A percentile compares a stretch with the other conserved stretches of the same genome.
Conservation (phyloP, 2,329 filamentous ascomycete genomes). For the Beauveria bassiana region DNA sequence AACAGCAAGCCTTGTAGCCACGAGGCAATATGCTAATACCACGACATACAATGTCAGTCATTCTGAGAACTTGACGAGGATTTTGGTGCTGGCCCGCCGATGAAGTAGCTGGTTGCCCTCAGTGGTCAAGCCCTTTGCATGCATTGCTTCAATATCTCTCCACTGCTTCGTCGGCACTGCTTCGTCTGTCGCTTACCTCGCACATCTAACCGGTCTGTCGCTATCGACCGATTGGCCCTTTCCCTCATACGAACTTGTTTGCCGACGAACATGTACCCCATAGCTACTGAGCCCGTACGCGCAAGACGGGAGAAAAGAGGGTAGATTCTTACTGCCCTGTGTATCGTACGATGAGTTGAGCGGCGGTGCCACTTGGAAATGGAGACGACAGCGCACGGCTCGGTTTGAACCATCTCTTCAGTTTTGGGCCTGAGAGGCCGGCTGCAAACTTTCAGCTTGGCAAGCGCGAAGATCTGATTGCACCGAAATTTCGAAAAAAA, state of each 20-base stretch:
- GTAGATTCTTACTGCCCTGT: background rate
- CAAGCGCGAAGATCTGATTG: background rate
- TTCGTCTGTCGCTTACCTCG: background rate
- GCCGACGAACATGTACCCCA: background rate
- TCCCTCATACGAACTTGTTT: background rate
- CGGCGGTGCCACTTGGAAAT: background rate
- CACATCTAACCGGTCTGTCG: background rate
- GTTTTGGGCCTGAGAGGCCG: background rate
- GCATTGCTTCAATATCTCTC: background rate
- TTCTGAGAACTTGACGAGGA: background rate
- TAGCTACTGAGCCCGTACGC: background rate
- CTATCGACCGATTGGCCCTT: background rate
- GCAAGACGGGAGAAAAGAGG: background rate
- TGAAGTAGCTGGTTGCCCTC: background rate
- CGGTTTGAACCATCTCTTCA: background rate
- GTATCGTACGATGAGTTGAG: conserved; percentile 1
- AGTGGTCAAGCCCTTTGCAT: background rate
- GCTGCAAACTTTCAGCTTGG: background rate
- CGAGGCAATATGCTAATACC: background rate
- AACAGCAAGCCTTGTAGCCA: background rate
- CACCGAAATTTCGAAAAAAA: background rate
- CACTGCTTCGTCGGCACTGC: background rate
- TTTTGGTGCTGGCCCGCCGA: background rate
- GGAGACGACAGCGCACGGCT: background rate
- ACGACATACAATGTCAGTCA: background rate